Percentiles rank a stretch among this genome's conserved stretches.
These are phyloP conservation scores for Aspergillus candidus DNA, from an alignment of 2,329 filamentous ascomycete genomes.

Conservation along the genomic window DNA sequence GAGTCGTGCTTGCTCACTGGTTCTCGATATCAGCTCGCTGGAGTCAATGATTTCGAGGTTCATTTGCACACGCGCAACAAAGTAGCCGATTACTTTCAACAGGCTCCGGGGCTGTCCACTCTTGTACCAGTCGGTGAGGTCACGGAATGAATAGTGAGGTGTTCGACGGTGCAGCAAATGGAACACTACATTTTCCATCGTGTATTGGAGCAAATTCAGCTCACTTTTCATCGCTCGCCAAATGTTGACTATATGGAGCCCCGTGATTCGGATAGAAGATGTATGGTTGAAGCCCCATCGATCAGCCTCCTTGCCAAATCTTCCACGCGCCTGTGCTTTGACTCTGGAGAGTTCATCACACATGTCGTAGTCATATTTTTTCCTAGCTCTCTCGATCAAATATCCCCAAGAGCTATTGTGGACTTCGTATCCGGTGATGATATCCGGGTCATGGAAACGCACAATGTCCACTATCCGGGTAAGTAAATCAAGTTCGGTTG, in stretches of 20 bases:
- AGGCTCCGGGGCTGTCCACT: constrained; percentile 64
- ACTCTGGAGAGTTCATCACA: constrained; percentile 88
- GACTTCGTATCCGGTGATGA: constrained; percentile 91
- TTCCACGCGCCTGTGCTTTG: constrained; percentile 73
- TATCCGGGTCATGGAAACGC: constrained; percentile 76
- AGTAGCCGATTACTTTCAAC: constrained; percentile 70
- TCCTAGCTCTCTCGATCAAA: constrained; percentile 77
- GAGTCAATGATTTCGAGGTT: constrained; percentile 86
- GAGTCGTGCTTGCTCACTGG: constrained; percentile 87
- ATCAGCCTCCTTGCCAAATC: constrained; percentile 80
- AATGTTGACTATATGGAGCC: constrained; percentile 92
- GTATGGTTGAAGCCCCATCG: constrained; percentile 92
- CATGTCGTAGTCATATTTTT: constrained; percentile 83
- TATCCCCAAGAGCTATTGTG: constrained; percentile 94
- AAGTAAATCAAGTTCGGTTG: constrained; percentile 76
- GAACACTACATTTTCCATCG: constrained; percentile 91
- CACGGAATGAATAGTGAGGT: constrained; percentile 75
- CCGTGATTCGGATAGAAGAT: constrained; percentile 86
- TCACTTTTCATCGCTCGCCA: constrained; percentile 96
- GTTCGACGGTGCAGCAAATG: constrained; percentile 81
- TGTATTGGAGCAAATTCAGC: constrained; percentile 86
- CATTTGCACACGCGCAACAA: constrained; percentile 66
- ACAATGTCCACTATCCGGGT: constrained; percentile 84
- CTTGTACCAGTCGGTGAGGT: constrained; percentile 75
- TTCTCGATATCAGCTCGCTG: constrained; percentile 82